These are phyloP conservation scores for Suillus americanus DNA, from an alignment of 768 basidiomycete species.

Conservation along the genomic window DNA sequence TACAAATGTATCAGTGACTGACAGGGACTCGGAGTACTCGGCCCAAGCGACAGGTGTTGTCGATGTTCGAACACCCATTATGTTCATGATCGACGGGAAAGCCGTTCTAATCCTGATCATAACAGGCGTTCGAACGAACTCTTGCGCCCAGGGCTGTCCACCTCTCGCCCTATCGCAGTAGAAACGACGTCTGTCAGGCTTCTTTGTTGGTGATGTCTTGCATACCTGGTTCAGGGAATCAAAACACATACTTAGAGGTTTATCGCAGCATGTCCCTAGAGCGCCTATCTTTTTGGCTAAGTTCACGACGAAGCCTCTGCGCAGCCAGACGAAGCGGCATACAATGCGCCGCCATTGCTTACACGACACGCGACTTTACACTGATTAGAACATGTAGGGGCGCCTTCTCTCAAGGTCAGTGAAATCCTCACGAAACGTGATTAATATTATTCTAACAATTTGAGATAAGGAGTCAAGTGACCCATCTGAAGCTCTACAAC, in stretches of 20 bases:
- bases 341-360: neutral
- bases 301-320: neutral
- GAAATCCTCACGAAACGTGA: neutral
- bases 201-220: neutral
- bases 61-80: neutral
- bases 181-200: neutral
- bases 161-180: neutral
- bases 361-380: neutral
- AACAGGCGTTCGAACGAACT: neutral
- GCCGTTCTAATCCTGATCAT: neutral
- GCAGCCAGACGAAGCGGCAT: neutral
- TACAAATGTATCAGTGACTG: neutral
- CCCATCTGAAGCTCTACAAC: neutral
- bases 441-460: neutral
- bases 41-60: neutral
- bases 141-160: neutral
- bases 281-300: neutral
- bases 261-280: neutral
- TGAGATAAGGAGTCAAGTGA: constrained; percentile 3
- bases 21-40: too few relatives aligned
- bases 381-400: neutral
- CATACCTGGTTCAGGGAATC: neutral
- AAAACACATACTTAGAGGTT: too few relatives aligned
- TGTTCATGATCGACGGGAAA: neutral
- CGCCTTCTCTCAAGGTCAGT: neutral